A percentile compares a stretch with the other conserved stretches of the same genome.
phyloP scores from a whole-genome alignment of 345 rosid genomes.

The Hibiscus mutabilis region DNA sequence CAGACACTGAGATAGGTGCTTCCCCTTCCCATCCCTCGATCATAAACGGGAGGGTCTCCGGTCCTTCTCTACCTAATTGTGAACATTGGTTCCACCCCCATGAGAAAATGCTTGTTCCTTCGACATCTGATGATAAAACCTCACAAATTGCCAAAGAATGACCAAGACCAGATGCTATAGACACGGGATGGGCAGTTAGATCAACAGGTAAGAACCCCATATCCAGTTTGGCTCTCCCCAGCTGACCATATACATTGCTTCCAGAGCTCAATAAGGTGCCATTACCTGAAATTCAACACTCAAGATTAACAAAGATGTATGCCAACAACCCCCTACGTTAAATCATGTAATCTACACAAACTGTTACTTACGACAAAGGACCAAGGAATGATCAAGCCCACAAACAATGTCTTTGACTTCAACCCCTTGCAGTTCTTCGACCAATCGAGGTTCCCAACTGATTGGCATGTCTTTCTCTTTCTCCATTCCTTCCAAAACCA shows the following conservation, averaged over 20 bases:
- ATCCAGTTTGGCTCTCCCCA: conserved; percentile 55
- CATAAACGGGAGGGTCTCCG: conserved; percentile 36
- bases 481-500: conserved; percentile 62
- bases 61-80: conserved; percentile 78
- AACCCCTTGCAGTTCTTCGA: conserved; percentile 47
- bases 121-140: conserved; percentile 17
- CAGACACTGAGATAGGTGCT: conserved; percentile 41
- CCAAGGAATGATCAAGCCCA: conserved; percentile 85
- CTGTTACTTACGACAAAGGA: conserved; percentile 54
- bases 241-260: conserved; percentile 76
- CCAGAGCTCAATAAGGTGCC: conserved; percentile 68
- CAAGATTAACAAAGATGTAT: conserved; percentile 5
- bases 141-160: conserved; percentile 74
- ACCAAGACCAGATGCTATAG: conserved; percentile 76
- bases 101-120: conserved; percentile 33
- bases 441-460: conserved; percentile 66
- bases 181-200: conserved; percentile 24
- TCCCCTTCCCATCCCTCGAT: conserved; percentile 50
- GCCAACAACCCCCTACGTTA: neutral
- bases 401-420: conserved; percentile 63
- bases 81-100: conserved; percentile 89
- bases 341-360: neutral
- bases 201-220: conserved; percentile 63
- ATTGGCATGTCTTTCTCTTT: conserved; percentile 81
- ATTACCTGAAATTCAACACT: conserved; percentile 39